Percentiles rank a stretch among this genome's conserved stretches.
Conservation (phyloP, 179 eudicot genomes). For the Beta corolliflora region DNA sequence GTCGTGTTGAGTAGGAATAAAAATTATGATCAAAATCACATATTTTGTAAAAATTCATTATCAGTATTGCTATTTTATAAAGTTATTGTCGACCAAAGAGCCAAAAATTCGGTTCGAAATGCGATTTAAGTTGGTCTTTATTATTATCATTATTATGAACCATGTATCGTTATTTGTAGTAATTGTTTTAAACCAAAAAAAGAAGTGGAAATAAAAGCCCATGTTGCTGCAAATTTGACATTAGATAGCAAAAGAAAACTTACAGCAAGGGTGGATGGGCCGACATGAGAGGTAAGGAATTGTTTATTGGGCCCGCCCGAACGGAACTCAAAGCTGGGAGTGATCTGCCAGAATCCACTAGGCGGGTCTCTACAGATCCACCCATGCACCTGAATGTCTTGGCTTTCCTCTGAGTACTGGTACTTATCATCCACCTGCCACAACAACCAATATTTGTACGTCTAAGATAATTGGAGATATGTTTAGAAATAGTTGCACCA, state of each 20-base stretch:
- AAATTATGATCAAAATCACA: no score
- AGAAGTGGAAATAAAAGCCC: background rate
- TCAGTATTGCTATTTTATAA: no score
- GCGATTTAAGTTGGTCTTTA: no score
- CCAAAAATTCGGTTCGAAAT: no score
- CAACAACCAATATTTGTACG: background rate
- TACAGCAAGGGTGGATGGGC: slow-evolving; percentile 92
- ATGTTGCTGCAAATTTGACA: background rate
- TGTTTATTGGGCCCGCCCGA: slow-evolving; percentile 95
- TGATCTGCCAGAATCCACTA: slow-evolving; percentile 93
- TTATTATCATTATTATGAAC: no score
- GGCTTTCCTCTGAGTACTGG: slow-evolving; percentile 84
- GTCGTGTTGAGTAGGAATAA: no score
- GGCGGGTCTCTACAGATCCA: slow-evolving; percentile 80
- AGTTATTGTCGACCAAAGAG: no score
- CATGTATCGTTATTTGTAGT: no score
- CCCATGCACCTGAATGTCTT: slow-evolving; percentile 82
- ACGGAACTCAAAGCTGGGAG: slow-evolving; percentile 89
- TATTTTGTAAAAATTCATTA: no score
- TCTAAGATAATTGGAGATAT: no score
- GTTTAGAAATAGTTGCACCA: no score
- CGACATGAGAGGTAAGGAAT: slow-evolving; percentile 92
- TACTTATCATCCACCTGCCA: slow-evolving; percentile 95
- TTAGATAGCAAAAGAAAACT: slow-evolving; percentile 20
- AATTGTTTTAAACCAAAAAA: no score